Conservation (phyloP, 2,329 filamentous ascomycete species). For the Coleophoma crateriformis region DNA sequence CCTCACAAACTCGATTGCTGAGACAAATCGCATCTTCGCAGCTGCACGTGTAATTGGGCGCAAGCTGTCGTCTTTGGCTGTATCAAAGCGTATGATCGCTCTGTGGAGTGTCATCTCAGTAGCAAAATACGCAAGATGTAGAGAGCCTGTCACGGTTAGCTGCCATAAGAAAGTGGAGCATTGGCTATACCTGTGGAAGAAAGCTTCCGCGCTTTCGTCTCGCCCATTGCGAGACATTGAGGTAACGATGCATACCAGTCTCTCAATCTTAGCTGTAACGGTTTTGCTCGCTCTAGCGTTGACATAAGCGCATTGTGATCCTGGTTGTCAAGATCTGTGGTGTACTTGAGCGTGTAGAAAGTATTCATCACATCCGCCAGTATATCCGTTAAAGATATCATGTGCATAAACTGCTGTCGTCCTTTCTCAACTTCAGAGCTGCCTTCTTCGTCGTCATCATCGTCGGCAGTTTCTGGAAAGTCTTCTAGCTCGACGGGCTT, state of each 20-base stretch:
- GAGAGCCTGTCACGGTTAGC: conserved; percentile 26
- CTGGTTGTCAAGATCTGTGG: conserved; percentile 14
- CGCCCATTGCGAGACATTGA: conserved; percentile 36
- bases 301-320: conserved; percentile 14
- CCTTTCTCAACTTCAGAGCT: conserved; percentile 38
- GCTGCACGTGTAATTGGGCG: conserved; percentile 21
- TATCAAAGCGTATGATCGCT: conserved; percentile 39
- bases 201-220: conserved; percentile 32
- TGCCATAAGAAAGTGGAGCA: background rate
- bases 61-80: conserved; percentile 11
- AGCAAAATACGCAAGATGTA: conserved; percentile 45
- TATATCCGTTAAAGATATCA: conserved; percentile 44
- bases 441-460: conserved; percentile 24
- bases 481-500: conserved; percentile 35
- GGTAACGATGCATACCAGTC: conserved; percentile 42
- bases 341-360: conserved; percentile 35
- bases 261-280: conserved; percentile 39
- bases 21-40: conserved; percentile 32
- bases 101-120: conserved; percentile 46
- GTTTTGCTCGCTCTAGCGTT: conserved; percentile 40
- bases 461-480: conserved; percentile 30
- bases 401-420: conserved; percentile 41
- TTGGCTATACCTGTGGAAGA: conserved; percentile 25
- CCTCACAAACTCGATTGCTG: conserved; percentile 34
- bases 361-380: conserved; percentile 43